Conservation (phyloP, 768 basidiomycete species). For the Psilocybe cyanescens region DNA sequence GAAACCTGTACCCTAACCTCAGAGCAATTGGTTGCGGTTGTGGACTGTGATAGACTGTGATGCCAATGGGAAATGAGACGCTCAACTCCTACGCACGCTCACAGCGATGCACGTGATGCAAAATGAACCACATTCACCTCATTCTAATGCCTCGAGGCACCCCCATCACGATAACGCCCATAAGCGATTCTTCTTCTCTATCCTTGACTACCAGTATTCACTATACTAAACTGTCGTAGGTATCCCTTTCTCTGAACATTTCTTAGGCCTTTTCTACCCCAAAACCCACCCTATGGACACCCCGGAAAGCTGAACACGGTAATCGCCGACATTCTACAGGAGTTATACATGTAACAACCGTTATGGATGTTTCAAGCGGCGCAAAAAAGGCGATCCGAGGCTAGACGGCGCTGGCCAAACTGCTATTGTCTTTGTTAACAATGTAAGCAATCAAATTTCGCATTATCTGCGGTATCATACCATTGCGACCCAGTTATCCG, state of each 20-base stretch:
- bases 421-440: neutral
- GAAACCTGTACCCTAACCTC: too few species aligned
- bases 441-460: slow-evolving; percentile 1
- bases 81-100: neutral
- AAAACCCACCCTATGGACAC: neutral
- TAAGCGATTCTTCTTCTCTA: slow-evolving; percentile 1
- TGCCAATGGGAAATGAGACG: too few species aligned
- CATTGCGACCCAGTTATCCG: slow-evolving; percentile 7
- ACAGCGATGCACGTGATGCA: neutral
- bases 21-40: too few species aligned
- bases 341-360: neutral
- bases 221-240: neutral
- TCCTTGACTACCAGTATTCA: slow-evolving; percentile 6
- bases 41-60: too few species aligned
- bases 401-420: neutral
- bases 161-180: slow-evolving; percentile 12
- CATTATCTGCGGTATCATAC: neutral
- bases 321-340: slow-evolving; percentile 7
- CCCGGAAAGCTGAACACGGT: neutral
- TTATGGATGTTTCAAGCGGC: slow-evolving; percentile 5
- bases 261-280: neutral
- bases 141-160: slow-evolving; percentile 13
- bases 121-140: neutral
- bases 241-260: neutral
- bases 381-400: neutral